A percentile compares a stretch with the other conserved stretches of the same genome.
These are phyloP conservation scores for Lasiosphaeria ovina DNA, from an alignment of 495 filamentous ascomycete species.

Conservation along the genomic window DNA sequence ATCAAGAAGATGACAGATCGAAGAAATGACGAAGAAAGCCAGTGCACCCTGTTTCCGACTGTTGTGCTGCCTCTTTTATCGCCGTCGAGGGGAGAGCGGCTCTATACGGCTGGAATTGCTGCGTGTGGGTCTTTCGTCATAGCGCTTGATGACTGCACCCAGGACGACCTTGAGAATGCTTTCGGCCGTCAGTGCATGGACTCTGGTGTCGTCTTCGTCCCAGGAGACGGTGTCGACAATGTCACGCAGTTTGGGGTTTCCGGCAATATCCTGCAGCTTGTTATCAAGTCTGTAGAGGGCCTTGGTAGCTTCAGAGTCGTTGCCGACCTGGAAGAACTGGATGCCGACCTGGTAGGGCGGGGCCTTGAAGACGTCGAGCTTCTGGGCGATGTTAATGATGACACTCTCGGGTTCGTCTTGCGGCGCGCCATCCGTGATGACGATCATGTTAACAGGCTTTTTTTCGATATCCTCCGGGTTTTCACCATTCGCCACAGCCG, in stretches of 20 bases:
- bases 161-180: conserved; percentile 82
- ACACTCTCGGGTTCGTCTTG: conserved; percentile 69
- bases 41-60: too few relatives aligned
- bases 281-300: too few relatives aligned
- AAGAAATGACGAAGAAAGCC: too few relatives aligned
- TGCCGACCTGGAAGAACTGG: conserved; percentile 95
- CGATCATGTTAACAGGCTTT: conserved; percentile 91
- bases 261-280: too few relatives aligned
- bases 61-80: too few relatives aligned
- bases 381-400: conserved; percentile 64
- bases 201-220: conserved; percentile 40
- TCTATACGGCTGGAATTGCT: conserved; percentile 13
- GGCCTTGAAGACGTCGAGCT: conserved; percentile 69
- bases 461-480: too few relatives aligned
- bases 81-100: background rate
- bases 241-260: too few relatives aligned
- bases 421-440: conserved; percentile 87
- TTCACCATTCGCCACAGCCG: too few relatives aligned
- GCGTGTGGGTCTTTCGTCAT: conserved; percentile 47
- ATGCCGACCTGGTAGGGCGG: conserved; percentile 86
- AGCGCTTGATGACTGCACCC: conserved; percentile 64
- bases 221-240: conserved; percentile 94
- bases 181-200: conserved; percentile 47
- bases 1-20: too few relatives aligned
- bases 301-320: too few relatives aligned